Conservation (phyloP, 1,284 basidiomycete genomes). For the Heterobasidion occidentale region DNA sequence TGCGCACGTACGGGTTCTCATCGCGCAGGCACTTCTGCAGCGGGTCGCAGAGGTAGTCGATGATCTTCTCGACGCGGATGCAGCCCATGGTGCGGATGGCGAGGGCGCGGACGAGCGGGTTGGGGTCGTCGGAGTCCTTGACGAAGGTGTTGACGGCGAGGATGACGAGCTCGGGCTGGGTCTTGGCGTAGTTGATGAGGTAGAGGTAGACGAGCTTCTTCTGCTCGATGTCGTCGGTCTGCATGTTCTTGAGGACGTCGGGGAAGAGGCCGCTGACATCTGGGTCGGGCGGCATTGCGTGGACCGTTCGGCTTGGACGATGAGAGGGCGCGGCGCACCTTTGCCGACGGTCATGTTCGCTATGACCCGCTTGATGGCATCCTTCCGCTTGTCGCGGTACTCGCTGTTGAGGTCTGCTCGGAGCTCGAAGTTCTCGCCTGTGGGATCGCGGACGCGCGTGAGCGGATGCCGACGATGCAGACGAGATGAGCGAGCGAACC, state of each 20-base stretch:
- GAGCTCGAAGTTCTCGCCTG: slow-evolving; percentile 91
- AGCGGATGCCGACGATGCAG: not conserved
- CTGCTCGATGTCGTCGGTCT: slow-evolving; percentile 90
- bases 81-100: slow-evolving; percentile 98
- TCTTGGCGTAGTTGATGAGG: slow-evolving; percentile 98
- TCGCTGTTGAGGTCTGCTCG: slow-evolving; percentile 94
- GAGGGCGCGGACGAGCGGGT: slow-evolving; percentile 92
- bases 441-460: not conserved
- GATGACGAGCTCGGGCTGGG: slow-evolving; percentile 96
- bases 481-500: not conserved
- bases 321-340: slow-evolving; percentile 35
- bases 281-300: slow-evolving; percentile 19
- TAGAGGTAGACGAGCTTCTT: slow-evolving; percentile 98
- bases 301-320: not conserved
- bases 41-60: slow-evolving; percentile 95
- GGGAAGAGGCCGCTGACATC: slow-evolving; percentile 96
- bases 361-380: slow-evolving; percentile 96
- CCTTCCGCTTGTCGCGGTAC: slow-evolving; percentile 91
- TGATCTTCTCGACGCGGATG: slow-evolving; percentile 95
- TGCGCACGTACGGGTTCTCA: slow-evolving; percentile 96
- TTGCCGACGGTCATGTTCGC: slow-evolving; percentile 96
- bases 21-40: slow-evolving; percentile 87
- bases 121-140: slow-evolving; percentile 92
- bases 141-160: slow-evolving; percentile 99
- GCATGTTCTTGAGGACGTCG: slow-evolving; percentile 99